Evolutionary conservation across 2,329 filamentous ascomycete genomes (phyloP), one percentile per base, ranked within the genome.

Genomic region (Nannizziopsis arthrosporioides): DNA sequence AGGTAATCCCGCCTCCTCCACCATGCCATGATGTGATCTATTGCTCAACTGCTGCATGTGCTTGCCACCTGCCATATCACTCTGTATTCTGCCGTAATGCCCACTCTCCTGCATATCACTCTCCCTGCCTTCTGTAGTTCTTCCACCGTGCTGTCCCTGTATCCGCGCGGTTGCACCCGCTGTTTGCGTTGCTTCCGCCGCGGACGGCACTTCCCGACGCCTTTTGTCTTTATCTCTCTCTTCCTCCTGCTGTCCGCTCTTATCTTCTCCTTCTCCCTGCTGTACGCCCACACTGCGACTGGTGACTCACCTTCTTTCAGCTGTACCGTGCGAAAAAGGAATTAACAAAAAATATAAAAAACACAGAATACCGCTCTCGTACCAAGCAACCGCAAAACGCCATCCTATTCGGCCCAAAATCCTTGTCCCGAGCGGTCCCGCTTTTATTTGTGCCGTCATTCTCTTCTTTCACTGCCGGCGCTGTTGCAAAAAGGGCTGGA

Each of bases 221-320:
- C 48, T 52, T 53, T 27, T 7, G 4, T 7, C 54, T 53, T 48
- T 57, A 55, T 48, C 52, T 53, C 7, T 7, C 7, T 49, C 52
- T 46, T 40, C 46, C 50, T 53, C 51, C 48, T 41, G 51, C 53
- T 51, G 53, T 55, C 52, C 52, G 56, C 52, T 56, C 47, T 51
- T 51, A 51, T 47, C 39, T 38, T 44, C 30, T 15, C 45, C 39
- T 36, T 27, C 30, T 37, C 35, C 27, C 27, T 22, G 19, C 30
- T 41, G 31, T 18, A n/a, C n/a, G n/a, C 37, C n/a, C 37, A 15
- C 37, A 40, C 37, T 18, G n/a, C 17, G n/a, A n/a, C n/a, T n/a
- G n/a, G n/a, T n/a, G 22, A 30, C 42, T 37, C 32, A 27, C 31
- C 12, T 17, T 31, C 12, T 18, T 3, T 40, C 41, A 34, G 19